phyloP scores from a whole-genome alignment of 108 stramenopile species.

The Phaeodactylum tricornutum region DNA sequence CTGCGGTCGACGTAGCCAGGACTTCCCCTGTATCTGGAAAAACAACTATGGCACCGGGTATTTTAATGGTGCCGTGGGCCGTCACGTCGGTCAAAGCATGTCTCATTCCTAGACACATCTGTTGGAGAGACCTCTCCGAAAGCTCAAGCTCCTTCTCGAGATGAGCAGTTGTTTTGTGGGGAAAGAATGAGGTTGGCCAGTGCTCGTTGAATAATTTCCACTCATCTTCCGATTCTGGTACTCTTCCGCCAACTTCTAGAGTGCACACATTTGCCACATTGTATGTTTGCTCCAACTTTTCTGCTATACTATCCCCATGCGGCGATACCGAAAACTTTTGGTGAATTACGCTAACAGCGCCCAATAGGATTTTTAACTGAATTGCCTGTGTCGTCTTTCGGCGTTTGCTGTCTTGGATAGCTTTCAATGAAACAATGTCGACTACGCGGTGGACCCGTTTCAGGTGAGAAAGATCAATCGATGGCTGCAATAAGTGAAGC shows the following conservation, averaged over 20 bases:
- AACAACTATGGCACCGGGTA: slow-evolving; percentile 32
- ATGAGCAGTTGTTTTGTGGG: slow-evolving; percentile 42
- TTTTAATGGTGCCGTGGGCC: slow-evolving; percentile 7
- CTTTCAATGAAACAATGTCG: neutral
- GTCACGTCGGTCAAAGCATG: slow-evolving; percentile 24
- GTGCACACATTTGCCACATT: slow-evolving; percentile 1
- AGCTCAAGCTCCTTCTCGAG: slow-evolving; percentile 32
- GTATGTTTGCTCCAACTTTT: neutral
- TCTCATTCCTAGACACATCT: slow-evolving; percentile 27
- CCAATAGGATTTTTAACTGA: slow-evolving; percentile 2
- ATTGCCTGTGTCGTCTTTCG: neutral
- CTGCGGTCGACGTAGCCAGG: slow-evolving; percentile 25
- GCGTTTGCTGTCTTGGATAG: slow-evolving; percentile 1
- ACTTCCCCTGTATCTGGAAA: slow-evolving; percentile 21
- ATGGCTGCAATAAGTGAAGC: slow-evolving; percentile 9
- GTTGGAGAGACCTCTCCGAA: slow-evolving; percentile 13
- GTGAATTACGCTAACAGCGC: neutral
- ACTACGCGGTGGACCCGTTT: slow-evolving; percentile 18
- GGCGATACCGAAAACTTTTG: neutral
- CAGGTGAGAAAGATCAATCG: slow-evolving; percentile 30
- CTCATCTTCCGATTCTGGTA: slow-evolving; percentile 45
- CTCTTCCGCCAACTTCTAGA: slow-evolving; percentile 32
- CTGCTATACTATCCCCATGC: neutral
- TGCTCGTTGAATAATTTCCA: slow-evolving; percentile 38
- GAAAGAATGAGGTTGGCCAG: slow-evolving; percentile 64